A percentile compares a stretch with the other conserved stretches of the same genome.
Conservation (phyloP, 129 eudicot species). For the Chrysanthemum seticuspe region DNA sequence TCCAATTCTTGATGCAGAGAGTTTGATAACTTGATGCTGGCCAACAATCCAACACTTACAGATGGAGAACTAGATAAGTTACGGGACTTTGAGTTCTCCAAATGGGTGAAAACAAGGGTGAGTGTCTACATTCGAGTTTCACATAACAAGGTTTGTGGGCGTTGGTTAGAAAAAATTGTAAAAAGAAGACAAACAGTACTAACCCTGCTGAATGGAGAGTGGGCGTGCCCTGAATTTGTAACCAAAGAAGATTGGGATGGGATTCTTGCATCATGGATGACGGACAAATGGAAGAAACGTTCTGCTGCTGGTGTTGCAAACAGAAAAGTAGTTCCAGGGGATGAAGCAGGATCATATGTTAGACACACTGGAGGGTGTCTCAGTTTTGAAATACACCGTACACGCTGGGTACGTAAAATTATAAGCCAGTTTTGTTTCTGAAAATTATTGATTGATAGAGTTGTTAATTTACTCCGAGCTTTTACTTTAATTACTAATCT, state of each 20-base stretch:
- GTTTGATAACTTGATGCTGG: not conserved
- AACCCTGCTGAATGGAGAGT: not conserved
- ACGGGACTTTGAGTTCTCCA: not conserved
- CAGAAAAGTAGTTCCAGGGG: too few species aligned
- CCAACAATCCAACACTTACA: not conserved
- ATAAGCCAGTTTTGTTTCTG: too few species aligned
- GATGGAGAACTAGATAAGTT: not conserved
- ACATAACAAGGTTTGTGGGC: not conserved
- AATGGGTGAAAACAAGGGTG: not conserved
- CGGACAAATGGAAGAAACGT: too few species aligned
- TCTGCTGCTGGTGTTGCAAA: too few species aligned
- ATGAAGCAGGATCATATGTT: too few species aligned
- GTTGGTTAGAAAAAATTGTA: not conserved
- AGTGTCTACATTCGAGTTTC: not conserved
- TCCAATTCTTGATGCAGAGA: not conserved
- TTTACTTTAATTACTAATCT: too few species aligned
- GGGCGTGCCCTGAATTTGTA: not conserved
- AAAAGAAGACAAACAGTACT: not conserved
- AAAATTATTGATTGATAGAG: too few species aligned
- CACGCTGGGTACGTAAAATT: too few species aligned
- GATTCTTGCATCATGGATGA: not conserved
- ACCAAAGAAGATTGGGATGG: constrained; percentile 5
- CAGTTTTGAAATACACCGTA: too few species aligned
- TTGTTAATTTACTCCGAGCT: too few species aligned
- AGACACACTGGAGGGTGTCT: too few species aligned